Evolutionary conservation across 768 basidiomycete species (phyloP).

Genomic region (Calocybe cyanea): DNA sequence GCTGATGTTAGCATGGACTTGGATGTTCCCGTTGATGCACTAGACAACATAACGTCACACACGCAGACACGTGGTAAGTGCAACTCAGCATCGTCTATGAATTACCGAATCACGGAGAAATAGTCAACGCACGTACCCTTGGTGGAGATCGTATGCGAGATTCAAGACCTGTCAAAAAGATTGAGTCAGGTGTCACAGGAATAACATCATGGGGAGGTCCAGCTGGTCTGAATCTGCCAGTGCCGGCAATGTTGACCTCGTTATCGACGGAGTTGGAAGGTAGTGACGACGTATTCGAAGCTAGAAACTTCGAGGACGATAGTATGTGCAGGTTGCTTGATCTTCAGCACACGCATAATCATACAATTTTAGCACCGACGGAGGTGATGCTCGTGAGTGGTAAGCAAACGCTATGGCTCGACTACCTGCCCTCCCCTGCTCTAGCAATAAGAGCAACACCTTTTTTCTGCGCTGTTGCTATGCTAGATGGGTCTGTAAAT

Average conservation of each 20-base stretch:
- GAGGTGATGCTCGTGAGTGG: constrained; percentile 65
- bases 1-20: constrained; percentile 49
- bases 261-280: constrained; percentile 61
- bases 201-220: constrained; percentile 19
- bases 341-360: too few relatives aligned
- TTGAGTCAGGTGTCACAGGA: constrained; percentile 26
- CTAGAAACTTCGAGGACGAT: constrained; percentile 65
- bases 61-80: constrained; percentile 42
- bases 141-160: constrained; percentile 64
- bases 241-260: constrained; percentile 59
- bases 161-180: constrained; percentile 49
- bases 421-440: constrained; percentile 78
- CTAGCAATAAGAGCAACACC: constrained; percentile 61
- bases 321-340: constrained; percentile 34
- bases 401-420: constrained; percentile 82
- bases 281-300: constrained; percentile 69
- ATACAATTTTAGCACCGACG: constrained; percentile 43
- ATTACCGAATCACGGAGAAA: constrained; percentile 35
- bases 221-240: constrained; percentile 37
- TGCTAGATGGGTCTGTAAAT: constrained; percentile 75
- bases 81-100: constrained; percentile 38
- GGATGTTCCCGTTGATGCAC: constrained; percentile 51
- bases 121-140: constrained; percentile 48
- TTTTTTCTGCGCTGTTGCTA: constrained; percentile 70
- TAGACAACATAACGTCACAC: constrained; percentile 40